These are phyloP conservation scores for Pythium pyrilobum DNA, from an alignment of 352 stramenopile species.

Conservation along the genomic window DNA sequence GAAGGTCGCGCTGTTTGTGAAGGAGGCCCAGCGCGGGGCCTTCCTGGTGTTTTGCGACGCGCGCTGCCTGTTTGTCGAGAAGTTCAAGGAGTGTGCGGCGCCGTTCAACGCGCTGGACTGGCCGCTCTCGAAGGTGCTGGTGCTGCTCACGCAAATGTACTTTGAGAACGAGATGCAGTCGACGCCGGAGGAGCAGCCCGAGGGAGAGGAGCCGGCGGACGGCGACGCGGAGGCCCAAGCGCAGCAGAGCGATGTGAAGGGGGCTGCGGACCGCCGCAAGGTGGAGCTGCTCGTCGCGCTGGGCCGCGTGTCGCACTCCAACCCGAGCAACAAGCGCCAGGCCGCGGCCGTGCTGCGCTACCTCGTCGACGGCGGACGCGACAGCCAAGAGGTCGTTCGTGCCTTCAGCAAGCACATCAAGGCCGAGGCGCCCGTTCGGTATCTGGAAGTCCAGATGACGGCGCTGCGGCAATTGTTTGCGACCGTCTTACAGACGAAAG, in stretches of 20 bases:
- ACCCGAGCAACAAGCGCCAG: constrained; percentile 79
- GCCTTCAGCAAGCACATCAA: constrained; percentile 81
- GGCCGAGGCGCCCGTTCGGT: constrained; percentile 63
- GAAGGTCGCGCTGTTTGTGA: constrained; percentile 44
- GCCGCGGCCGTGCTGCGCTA: constrained; percentile 65
- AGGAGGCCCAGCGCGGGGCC: constrained; percentile 50
- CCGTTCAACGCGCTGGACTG: constrained; percentile 67
- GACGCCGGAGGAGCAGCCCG: constrained; percentile 29
- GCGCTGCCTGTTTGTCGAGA: constrained; percentile 79
- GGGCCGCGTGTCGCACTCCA: constrained; percentile 65
- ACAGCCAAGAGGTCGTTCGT: constrained; percentile 65
- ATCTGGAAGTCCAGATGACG: constrained; percentile 87
- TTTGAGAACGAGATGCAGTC: constrained; percentile 74
- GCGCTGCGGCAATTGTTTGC: constrained; percentile 66
- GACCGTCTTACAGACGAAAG: constrained; percentile 55
- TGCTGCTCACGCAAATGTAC: constrained; percentile 74
- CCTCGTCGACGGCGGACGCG: constrained; percentile 45
- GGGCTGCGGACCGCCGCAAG: constrained; percentile 32
- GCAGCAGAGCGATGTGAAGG: constrained; percentile 19
- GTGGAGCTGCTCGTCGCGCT: constrained; percentile 68
- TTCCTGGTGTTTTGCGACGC: constrained; percentile 80
- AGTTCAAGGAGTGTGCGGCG: constrained; percentile 51
- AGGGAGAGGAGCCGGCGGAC: constrained; percentile 34
- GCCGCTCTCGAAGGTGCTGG: constrained; percentile 56
- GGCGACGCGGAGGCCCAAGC: constrained; percentile 16